These are phyloP conservation scores for Sugiyamaella castrensis DNA, from an alignment of 1,139 yeast genomes.

Conservation along the genomic window DNA sequence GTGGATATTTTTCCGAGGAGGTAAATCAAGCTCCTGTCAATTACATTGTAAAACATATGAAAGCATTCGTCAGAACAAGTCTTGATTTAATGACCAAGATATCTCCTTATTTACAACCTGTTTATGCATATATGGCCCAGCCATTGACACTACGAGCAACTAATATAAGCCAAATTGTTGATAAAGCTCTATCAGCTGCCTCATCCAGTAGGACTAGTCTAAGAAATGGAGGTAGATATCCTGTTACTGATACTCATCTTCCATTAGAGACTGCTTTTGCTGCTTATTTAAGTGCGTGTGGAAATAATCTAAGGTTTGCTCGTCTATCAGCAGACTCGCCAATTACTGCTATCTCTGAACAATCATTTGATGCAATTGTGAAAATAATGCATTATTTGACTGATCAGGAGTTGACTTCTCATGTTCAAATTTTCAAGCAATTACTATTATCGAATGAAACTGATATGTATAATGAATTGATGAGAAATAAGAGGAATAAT, in stretches of 20 bases:
- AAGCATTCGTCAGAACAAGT: conserved; percentile 10
- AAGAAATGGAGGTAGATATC: not conserved
- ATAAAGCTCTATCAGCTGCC: not conserved
- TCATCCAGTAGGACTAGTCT: not conserved
- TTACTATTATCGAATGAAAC: conserved; percentile 1
- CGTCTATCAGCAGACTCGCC: conserved; percentile 15
- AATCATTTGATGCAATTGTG: conserved; percentile 16
- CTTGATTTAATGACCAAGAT: conserved; percentile 13
- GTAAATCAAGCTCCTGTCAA: too few species aligned
- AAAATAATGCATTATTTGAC: conserved; percentile 22
- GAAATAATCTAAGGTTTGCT: conserved; percentile 16
- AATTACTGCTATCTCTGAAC: conserved; percentile 15
- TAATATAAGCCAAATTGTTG: not conserved
- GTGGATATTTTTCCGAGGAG: conserved; percentile 1
- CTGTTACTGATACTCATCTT: not conserved
- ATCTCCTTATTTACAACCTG: conserved; percentile 17
- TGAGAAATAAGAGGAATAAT: not conserved
- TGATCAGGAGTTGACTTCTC: conserved; percentile 17
- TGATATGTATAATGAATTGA: not conserved
- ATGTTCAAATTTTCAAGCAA: conserved; percentile 8
- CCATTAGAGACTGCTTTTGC: conserved; percentile 10
- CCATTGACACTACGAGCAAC: conserved; percentile 3
- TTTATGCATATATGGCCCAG: conserved; percentile 16
- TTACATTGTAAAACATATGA: conserved; percentile 9
- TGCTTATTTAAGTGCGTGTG: conserved; percentile 17